Base-by-base conservation (phyloP, 164 flowering plant genomes). In the Piper longum region DNA sequence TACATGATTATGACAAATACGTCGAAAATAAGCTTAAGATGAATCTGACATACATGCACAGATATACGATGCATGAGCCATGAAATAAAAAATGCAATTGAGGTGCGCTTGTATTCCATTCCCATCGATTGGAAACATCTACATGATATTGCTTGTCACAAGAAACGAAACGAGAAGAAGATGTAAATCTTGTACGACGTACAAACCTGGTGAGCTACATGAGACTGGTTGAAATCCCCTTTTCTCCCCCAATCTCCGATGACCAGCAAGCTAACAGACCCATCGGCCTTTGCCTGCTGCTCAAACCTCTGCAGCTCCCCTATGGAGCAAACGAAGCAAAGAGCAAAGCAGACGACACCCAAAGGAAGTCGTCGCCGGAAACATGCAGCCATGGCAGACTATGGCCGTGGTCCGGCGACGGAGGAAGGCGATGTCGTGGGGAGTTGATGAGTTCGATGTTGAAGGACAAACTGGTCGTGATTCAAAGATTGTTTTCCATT, bases 171-270 rank as follows among this genome's bases (percentile, higher is more conserved):
- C 36, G 36, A 26, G 36, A 39, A 64, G 14, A 4, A 7, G 12
- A 43, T 8, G 12, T 43, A 57, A n/a, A 57, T 43, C 26, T 0
- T 11, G 40, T 41, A 9, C 36, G 36, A 26, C 2, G 36, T 26
- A 56, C 43, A 14, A 11, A 80, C 83, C 81, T 80, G 83, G 18
- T 3, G 4, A 16, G 83, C 81, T 39, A 80, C 76, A 42, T 68
- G 56, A 5, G 84, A 69, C 64, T 80, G 81, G 58, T 80, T 80
- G 56, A 74, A 69, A 2, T 6, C 13, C 16, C 84, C 84, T 68
- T 44, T 74, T 68, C 84, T 74, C 54, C 84, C 84, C 84, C 81
- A 80, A 39, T 80, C 84, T 51, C 84, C 84, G 16, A 80, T 65
- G n/a, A 78, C 82, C 62, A 81, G 63, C 58, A 81, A 66, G 58